Evolutionary conservation across 1,284 basidiomycete species (phyloP), one percentile per base, ranked within the genome.

Genomic region (Somion occarium): DNA sequence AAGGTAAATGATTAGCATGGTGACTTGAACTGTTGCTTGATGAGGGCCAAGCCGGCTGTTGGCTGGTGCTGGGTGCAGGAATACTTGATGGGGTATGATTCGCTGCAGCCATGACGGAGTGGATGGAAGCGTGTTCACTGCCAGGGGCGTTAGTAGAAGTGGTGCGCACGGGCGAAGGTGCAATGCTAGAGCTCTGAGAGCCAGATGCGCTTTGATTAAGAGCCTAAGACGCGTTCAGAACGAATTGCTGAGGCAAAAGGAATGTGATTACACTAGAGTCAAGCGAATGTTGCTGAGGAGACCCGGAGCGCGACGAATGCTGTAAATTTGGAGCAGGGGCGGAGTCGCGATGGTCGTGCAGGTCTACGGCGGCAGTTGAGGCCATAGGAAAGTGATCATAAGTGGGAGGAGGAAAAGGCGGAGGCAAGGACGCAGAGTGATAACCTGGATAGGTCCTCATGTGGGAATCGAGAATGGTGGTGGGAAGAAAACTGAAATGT

Each of bases 71-170:
- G 50, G 45, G 60, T 51, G 49, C 51, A 25, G 64, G 62, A 41
- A 18, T 22, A 7, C 7, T 7, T 5, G 73, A 54, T 24, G 64
- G 63, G 1, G 61, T 53, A 22, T 73, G 55, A 42, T 61, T 77
- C 43, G 72, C 73, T 12, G 77, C 71, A 18, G 76, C 74, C 51
- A 84, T 69, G 56, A 85, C 79, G 39, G 83, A 81, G 56, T 87
- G 83, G 27, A 86, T 7, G 15, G 39, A 7, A 15, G 39, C 39
- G 39, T 41, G 39, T 41, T 41, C 39, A 34, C 7, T 7, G 15
- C 30, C 30, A 15, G 30, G 7, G 9, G 18, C 15, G 39, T 19
- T 73, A 38, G 85, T 83, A 43, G 59, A 54, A 11, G 55, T 56
- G 19, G 60, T 52, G 69, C 77, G 72, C 72, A 75, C 54, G 73